phyloP scores from a whole-genome alignment of 1,284 basidiomycete genomes.

The Boletus albobrunnescens region DNA sequence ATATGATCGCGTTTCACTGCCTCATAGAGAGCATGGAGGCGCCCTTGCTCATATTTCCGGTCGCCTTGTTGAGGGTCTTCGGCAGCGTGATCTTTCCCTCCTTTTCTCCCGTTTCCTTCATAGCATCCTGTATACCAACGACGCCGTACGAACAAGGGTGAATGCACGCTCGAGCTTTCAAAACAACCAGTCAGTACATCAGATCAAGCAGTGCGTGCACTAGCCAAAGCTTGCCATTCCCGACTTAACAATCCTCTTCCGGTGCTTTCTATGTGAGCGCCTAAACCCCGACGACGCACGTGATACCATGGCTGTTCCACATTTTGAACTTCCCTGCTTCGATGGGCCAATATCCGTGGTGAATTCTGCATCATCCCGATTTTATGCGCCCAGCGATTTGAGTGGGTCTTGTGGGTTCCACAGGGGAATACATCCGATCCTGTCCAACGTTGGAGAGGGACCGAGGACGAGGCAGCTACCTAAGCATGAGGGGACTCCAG shows the following conservation, averaged over 20 bases:
- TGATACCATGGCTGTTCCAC: background rate
- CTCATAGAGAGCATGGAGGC: conserved; percentile 6
- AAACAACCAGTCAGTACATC: background rate
- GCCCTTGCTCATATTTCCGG: conserved; percentile 9
- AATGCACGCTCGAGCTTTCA: conserved; percentile 9
- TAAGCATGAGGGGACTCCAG: too few species aligned
- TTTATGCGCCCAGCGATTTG: conserved; percentile 31
- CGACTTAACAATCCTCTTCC: conserved; percentile 8
- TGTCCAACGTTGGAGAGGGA: too few species aligned
- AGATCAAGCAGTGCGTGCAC: background rate
- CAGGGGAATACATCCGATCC: conserved; percentile 24
- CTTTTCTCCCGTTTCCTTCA: conserved; percentile 10
- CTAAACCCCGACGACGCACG: conserved; percentile 1
- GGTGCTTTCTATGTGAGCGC: conserved; percentile 1
- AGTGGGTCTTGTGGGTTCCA: conserved; percentile 23
- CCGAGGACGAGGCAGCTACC: too few species aligned
- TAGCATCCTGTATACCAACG: conserved; percentile 7
- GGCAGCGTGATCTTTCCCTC: conserved; percentile 12
- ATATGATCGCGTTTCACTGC: background rate
- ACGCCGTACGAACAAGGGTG: conserved; percentile 5
- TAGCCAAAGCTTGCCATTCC: conserved; percentile 16
- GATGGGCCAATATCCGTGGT: conserved; percentile 5
- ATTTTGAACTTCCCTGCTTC: background rate
- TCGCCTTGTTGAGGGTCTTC: conserved; percentile 13
- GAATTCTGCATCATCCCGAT: conserved; percentile 14